Base-by-base conservation (phyloP, 2,329 filamentous ascomycete genomes). In the Cladosporium sp. region DNA sequence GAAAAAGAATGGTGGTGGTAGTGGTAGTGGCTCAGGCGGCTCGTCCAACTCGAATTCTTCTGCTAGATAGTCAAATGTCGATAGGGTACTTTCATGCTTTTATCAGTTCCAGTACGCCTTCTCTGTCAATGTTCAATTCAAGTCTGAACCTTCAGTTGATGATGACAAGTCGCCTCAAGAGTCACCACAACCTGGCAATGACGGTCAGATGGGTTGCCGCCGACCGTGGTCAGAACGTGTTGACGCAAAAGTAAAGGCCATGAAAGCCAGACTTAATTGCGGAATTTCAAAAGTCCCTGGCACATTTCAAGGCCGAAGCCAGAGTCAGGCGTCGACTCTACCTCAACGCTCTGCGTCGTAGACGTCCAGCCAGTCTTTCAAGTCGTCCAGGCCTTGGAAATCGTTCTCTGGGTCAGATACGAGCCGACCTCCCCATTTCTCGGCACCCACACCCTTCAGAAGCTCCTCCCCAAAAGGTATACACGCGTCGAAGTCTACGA, bases 401-500 rank as follows among this genome's bases (percentile, higher is more conserved):
- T 62, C 61, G 19, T 61, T 62, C 49, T 56, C 45, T 7, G 44
- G 48, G 38, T 55, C 45, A 2, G 58, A 62, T 3, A 65, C 30
- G 7, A 47, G 47, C 22, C 17, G 43, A 24, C 17, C 30, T 29
- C 12, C 52, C 30, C 39, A 40, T n/a, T 27, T 24, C 45, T 54
- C 59, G 29, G 40, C 47, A 8, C 56, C 62, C 12, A 57, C 57
- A 3, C 60, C 63, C 30, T 64, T 64, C 32, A 59, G 51, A 12
- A 68, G 53, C 17, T 43, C 15, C 47, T 61, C 34, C 4, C 65
- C 64, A 43, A 66, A 61, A 2, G 58, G 57, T 20, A 59, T 43
- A 43, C 64, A 70, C 24, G 65, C 66, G 42, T 65, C 69, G 53
- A 68, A 70, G 53, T 71, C 68, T 32, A 71, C 61, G 40, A 72